These are phyloP conservation scores for Yarrowia sp. DNA, from an alignment of 805 yeast species.

Conservation along the genomic window DNA sequence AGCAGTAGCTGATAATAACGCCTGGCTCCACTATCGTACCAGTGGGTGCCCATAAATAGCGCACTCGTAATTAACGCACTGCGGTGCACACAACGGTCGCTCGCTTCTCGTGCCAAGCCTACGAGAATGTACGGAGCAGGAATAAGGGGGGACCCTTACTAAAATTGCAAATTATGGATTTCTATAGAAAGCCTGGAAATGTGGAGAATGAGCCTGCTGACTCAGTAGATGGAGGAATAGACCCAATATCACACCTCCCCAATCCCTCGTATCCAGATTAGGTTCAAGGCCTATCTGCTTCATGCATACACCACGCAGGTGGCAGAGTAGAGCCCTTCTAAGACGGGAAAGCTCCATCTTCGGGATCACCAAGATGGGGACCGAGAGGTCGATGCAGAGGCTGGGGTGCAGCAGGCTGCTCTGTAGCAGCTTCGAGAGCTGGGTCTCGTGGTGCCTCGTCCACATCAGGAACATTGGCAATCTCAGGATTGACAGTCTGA, in stretches of 20 bases:
- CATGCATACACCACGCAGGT: constrained; percentile 36
- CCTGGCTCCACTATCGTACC: no score
- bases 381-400: constrained; percentile 24
- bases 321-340: neutral
- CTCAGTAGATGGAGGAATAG: no score
- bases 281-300: constrained; percentile 26
- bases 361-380: constrained; percentile 26
- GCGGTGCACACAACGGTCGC: constrained; percentile 30
- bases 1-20: neutral
- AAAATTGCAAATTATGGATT: no score
- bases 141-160: no score
- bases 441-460: constrained; percentile 24
- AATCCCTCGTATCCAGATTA: constrained; percentile 23
- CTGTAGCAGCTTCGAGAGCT: neutral
- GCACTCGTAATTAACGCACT: constrained; percentile 4
- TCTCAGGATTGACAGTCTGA: constrained; percentile 9
- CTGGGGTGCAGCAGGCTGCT: constrained; percentile 15
- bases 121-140: no score
- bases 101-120: constrained; percentile 20
- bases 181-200: neutral
- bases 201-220: neutral
- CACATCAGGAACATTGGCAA: constrained; percentile 17
- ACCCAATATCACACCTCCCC: no score
- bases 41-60: neutral
- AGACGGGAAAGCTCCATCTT: constrained; percentile 27